A percentile compares a stretch with the other conserved stretches of the same genome.
Conservation (phyloP, 2,329 filamentous ascomycete species). For the Ascochyta clinopodiicola region DNA sequence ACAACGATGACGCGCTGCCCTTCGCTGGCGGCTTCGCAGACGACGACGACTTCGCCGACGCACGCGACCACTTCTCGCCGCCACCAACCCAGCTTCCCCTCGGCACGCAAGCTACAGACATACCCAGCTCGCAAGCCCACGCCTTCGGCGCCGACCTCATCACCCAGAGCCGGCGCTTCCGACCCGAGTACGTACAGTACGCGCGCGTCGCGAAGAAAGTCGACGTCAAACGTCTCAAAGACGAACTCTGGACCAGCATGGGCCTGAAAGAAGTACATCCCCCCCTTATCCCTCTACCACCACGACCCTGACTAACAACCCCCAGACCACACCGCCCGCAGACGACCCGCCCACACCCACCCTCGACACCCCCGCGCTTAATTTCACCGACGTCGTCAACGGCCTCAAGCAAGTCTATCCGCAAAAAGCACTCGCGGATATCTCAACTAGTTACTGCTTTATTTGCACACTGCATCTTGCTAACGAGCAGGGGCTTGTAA, state of each 20-base stretch:
- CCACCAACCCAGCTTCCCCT: slow-evolving; percentile 59
- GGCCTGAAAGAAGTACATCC: slow-evolving; percentile 54
- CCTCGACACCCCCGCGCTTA: slow-evolving; percentile 63
- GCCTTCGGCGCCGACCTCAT: slow-evolving; percentile 69
- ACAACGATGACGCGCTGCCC: slow-evolving; percentile 83
- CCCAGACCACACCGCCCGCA: slow-evolving; percentile 24
- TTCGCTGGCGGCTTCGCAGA: slow-evolving; percentile 69
- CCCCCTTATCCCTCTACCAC: background rate
- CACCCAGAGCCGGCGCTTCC: slow-evolving; percentile 64
- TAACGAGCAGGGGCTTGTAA: slow-evolving; percentile 87
- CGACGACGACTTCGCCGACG: slow-evolving; percentile 76
- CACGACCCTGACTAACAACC: slow-evolving; percentile 12
- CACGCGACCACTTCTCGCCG: slow-evolving; percentile 78
- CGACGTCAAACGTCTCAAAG: slow-evolving; percentile 68
- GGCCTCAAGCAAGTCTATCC: slow-evolving; percentile 85
- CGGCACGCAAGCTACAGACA: slow-evolving; percentile 45
- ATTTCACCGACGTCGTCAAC: slow-evolving; percentile 93
- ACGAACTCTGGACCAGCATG: slow-evolving; percentile 70
- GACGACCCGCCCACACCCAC: slow-evolving; percentile 48
- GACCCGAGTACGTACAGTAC: slow-evolving; percentile 71
- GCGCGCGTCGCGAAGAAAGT: slow-evolving; percentile 71
- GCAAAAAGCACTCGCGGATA: slow-evolving; percentile 85
- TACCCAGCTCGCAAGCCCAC: slow-evolving; percentile 62
- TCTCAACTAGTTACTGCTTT: slow-evolving; percentile 92
- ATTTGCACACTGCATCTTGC: slow-evolving; percentile 90